These are phyloP conservation scores for Dorcoceras hygrometricum DNA, from an alignment of 257 asterid genomes.

Conservation along the genomic window DNA sequence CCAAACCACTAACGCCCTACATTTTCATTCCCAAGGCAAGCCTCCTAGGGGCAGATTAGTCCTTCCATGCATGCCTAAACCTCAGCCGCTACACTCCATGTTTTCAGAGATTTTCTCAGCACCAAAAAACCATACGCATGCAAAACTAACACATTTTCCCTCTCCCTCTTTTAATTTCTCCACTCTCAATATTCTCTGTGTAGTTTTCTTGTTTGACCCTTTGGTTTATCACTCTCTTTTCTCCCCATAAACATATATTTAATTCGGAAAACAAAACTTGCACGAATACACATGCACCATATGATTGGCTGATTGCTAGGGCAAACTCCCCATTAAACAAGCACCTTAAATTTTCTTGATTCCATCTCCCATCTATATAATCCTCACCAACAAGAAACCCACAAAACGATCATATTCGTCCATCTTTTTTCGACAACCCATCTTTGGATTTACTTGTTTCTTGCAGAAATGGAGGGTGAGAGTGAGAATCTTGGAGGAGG, in stretches of 20 bases:
- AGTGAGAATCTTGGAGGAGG: constrained; percentile 37
- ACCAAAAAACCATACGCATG: constrained; percentile 92
- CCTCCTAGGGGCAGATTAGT: constrained; percentile 52
- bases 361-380: constrained; percentile 33
- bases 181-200: not conserved
- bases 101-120: constrained; percentile 72
- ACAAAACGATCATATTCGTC: not conserved
- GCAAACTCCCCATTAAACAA: constrained; percentile 15
- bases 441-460: not conserved
- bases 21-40: constrained; percentile 65
- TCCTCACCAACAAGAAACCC: not conserved
- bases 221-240: constrained; percentile 34
- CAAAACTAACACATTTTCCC: constrained; percentile 23
- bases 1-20: not conserved
- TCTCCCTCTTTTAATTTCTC: constrained; percentile 11
- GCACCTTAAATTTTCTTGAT: constrained; percentile 2
- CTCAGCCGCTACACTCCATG: constrained; percentile 75
- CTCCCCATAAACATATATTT: not conserved
- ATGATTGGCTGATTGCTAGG: constrained; percentile 40
- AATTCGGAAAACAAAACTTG: constrained; percentile 6
- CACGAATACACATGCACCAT: constrained; percentile 45
- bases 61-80: constrained; percentile 42
- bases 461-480: constrained; percentile 36
- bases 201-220: constrained; percentile 46
- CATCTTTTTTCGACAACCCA: not conserved